Evolutionary conservation across 768 basidiomycete genomes (phyloP).

Genomic region (Suillus brevipes): DNA sequence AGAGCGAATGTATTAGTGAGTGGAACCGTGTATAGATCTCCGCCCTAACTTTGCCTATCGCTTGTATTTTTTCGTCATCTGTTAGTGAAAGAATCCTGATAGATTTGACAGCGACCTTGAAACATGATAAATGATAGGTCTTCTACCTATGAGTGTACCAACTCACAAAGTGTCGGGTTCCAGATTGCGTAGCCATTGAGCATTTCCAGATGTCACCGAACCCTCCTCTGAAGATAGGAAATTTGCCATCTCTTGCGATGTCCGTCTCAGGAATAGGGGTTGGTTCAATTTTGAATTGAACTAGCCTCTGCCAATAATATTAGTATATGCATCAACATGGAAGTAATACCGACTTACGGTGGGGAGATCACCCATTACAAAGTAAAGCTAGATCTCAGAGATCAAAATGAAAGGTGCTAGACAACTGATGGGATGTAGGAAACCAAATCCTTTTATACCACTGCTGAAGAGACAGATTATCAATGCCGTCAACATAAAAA

Average conservation of each 20-base stretch:
- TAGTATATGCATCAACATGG: not conserved
- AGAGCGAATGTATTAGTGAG: conserved; percentile 1
- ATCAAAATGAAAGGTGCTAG: not conserved
- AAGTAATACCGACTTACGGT: not conserved
- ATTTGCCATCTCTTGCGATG: not conserved
- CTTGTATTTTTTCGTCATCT: not conserved
- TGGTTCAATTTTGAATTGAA: not conserved
- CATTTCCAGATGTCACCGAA: conserved; percentile 13
- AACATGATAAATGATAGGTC: not conserved
- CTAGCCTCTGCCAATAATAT: not conserved
- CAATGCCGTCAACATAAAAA: not conserved
- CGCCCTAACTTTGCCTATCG: not conserved
- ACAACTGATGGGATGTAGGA: not conserved
- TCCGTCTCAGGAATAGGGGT: not conserved
- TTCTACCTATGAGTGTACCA: no score
- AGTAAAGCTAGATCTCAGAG: not conserved
- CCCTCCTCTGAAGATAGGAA: not conserved
- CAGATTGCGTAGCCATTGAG: not conserved
- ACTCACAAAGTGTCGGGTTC: not conserved
- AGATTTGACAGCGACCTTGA: conserved; percentile 12
- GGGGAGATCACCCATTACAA: not conserved
- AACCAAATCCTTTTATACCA: not conserved
- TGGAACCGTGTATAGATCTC: not conserved
- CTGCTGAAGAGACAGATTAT: not conserved
- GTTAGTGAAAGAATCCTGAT: not conserved